phyloP scores from a whole-genome alignment of 306 rosid species.

The Begonia loranthoides region DNA sequence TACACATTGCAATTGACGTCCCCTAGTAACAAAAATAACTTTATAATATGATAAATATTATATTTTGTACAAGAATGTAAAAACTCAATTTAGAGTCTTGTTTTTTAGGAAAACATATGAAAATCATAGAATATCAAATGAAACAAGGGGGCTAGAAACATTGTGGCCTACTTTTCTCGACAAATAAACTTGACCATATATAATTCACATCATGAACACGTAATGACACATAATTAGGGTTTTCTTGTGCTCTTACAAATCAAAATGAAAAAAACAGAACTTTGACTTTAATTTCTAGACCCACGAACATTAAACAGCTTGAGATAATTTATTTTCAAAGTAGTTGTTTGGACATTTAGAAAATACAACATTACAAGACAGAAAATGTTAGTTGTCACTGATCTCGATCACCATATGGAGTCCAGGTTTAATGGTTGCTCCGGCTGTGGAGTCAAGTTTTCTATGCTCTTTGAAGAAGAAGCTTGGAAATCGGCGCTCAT shows the following conservation, averaged over 20 bases:
- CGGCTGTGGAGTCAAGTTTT: conserved; percentile 18
- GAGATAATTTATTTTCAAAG: not conserved
- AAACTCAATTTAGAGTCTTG: too few species aligned
- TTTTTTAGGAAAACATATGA: too few species aligned
- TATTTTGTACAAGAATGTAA: too few species aligned
- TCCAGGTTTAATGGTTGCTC: conserved; percentile 92
- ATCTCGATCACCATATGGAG: conserved; percentile 61
- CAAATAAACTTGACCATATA: too few species aligned
- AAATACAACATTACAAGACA: too few species aligned
- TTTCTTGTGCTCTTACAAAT: not conserved
- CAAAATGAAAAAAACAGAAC: not conserved
- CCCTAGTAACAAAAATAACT: too few species aligned
- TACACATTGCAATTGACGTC: too few species aligned
- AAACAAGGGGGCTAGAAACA: too few species aligned
- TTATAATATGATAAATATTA: too few species aligned
- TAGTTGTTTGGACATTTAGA: not conserved
- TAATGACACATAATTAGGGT: not conserved
- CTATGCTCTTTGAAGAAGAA: conserved; percentile 38
- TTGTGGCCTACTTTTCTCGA: too few species aligned
- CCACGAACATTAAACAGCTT: not conserved
- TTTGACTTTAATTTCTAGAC: not conserved
- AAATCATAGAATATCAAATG: too few species aligned
- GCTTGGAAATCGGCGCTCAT: conserved; percentile 29
- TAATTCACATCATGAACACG: too few species aligned
- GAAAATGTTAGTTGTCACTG: not conserved